Evolutionary conservation across 768 basidiomycete genomes (phyloP), one percentile per base, ranked within the genome.

Genomic region (Pisolithus tinctorius): DNA sequence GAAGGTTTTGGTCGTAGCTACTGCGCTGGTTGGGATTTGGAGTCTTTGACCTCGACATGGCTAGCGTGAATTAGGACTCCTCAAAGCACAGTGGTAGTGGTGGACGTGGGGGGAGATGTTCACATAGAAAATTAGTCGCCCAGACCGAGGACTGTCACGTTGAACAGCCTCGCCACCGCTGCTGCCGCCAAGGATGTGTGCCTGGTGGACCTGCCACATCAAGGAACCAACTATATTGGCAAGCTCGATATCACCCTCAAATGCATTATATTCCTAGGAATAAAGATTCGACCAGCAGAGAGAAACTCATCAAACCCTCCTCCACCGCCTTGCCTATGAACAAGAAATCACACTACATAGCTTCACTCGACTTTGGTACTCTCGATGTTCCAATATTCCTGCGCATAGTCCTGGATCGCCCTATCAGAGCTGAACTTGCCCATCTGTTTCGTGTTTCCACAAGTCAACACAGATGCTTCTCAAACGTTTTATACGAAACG

Each of bases 361-460:
- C 34, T 29, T 49, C 42, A 69, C 38, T 67, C 53, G 41, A 71
- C 59, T 34, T 63, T 68, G 55, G 56, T 60, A 50, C 76, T 72
- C 60, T 88, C 86, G 38, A 88, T 73, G 64, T 86, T 88, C 86
- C 86, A 88, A 68, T 84, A 87, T 60, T 83, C 82, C 69, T 95
- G 92, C 1, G 92, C 93, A 60, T 95, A 95, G 65, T 93, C 88
- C 58, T 83, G 81, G 62, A 96, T 94, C 4, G 92, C 89, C 48
- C 94, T 79, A 65, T 98, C 95, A 31, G 88, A 90, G 67, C 91
- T 93, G 75, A 97, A 97, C 63, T 93, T 94, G 67, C 93, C 93
- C 93, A 96, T 97, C 82, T 86, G 52, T 53, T 42, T 34, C 53
- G 56, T 29, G 49, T 57, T 52, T 14, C 34, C 11, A 34, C 34